These are phyloP conservation scores for Rhizophagus sp. DNA, from an alignment of 192 early-diverging fungal genomes.

Conservation along the genomic window DNA sequence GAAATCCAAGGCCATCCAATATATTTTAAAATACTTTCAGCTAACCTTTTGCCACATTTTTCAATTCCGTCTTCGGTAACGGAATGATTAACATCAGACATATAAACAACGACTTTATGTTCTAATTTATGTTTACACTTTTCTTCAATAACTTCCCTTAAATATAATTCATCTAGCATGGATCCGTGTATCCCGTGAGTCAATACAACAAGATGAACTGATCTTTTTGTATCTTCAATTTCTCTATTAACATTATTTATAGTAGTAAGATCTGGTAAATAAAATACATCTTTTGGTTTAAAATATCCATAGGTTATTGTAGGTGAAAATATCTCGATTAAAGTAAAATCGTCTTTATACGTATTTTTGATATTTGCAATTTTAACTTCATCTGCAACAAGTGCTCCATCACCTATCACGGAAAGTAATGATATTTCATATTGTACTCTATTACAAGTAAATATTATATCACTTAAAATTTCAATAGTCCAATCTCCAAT, in stretches of 20 bases:
- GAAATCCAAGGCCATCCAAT: slow-evolving; percentile 18
- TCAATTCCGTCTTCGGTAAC: slow-evolving; percentile 51
- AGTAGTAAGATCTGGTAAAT: slow-evolving; percentile 10
- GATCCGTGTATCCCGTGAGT: slow-evolving; percentile 49
- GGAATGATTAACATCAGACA: slow-evolving; percentile 48
- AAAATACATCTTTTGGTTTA: slow-evolving; percentile 12
- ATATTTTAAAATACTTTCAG: slow-evolving; percentile 42
- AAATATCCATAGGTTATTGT: slow-evolving; percentile 1
- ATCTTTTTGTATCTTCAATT: neutral
- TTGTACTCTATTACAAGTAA: neutral
- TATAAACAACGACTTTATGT: slow-evolving; percentile 34
- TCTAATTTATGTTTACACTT: neutral
- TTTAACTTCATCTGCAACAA: neutral
- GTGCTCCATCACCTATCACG: neutral
- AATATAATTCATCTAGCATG: slow-evolving; percentile 44
- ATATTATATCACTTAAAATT: slow-evolving; percentile 11
- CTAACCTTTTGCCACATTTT: slow-evolving; percentile 42
- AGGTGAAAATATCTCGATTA: neutral
- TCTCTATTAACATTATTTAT: neutral
- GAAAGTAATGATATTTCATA: slow-evolving; percentile 14
- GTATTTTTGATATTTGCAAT: neutral
- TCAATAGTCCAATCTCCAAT: slow-evolving; percentile 22
- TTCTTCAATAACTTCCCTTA: slow-evolving; percentile 45
- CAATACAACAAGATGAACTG: slow-evolving; percentile 40
- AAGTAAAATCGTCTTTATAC: neutral